Base-by-base conservation (phyloP, 2,329 filamentous ascomycete genomes). In the Cryphonectria nitschkei region DNA sequence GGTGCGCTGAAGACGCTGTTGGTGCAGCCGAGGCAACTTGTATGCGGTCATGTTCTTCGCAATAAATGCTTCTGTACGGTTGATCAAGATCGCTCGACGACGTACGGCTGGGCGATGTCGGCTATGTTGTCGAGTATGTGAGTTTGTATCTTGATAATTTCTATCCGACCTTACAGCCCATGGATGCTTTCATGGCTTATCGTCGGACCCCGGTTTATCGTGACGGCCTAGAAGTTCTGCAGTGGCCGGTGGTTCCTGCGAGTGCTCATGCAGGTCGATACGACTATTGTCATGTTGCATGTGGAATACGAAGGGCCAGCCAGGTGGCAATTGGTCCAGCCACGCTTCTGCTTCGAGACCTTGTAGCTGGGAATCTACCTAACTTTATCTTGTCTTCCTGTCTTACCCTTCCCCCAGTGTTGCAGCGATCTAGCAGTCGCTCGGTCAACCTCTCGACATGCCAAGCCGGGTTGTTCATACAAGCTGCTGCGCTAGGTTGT, bases 241-340 rank as follows among this genome's bases (percentile, higher is more conserved):
- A 50, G 46, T n/a, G 16, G 16, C 8, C 22, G 7, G 29, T 58
- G 32, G 54, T 13, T 7, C 7, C n/a, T 50, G 22, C 22, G 26
- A 19, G 29, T 34, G 26, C 19, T 34, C 26, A 66, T 66, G 64
- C 46, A 66, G 19, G 46, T 34, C 32, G 7, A 66, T 58, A n/a
- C 22, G 26, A 56, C 64, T 66, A 66, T 56, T 56, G 46, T 37
- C 46, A 26, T 66, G 46, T 32, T 39, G 64, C 64, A 66, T 66
- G 46, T 22, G 14, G 14, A 65, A 65, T 43, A 37, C 22, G 29
- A 52, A 52, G 29, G 29, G 13, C 39, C 43, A 29, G 32, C 46
- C 26, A 11, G 64, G 46, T 56, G 8, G 29, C 29, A 58, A 29
- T 29, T 58, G 29, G 29, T 2, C 14, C 29, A 32, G 54, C 54